Evolutionary conservation across 2,329 filamentous ascomycete genomes (phyloP).

Genomic region (Meredithiella fracta): DNA sequence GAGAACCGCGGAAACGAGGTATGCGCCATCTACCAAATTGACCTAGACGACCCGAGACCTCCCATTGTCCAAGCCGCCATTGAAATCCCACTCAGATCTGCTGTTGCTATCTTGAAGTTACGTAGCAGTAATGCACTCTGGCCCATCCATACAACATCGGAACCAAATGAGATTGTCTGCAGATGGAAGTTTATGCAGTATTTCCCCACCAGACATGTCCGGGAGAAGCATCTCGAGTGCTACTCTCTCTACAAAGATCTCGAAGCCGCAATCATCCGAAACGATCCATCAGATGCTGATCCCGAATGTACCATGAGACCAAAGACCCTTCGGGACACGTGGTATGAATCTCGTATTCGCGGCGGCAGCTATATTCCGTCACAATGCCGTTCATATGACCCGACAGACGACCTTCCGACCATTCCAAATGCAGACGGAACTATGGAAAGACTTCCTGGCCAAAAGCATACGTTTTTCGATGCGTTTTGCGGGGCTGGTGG

Average conservation of each 20-base stretch:
- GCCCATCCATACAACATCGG: conserved; percentile 22
- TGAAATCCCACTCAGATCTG: conserved; percentile 25
- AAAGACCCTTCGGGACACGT: conserved; percentile 21
- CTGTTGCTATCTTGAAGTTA: conserved; percentile 28
- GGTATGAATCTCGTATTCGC: conserved; percentile 16
- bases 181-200: conserved; percentile 31
- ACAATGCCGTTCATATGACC: neutral
- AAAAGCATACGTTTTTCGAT: conserved; percentile 52
- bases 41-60: conserved; percentile 21
- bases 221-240: conserved; percentile 11
- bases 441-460: conserved; percentile 17
- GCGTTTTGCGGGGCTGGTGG: conserved; percentile 60
- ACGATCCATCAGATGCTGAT: conserved; percentile 21
- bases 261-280: conserved; percentile 22
- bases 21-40: conserved; percentile 26
- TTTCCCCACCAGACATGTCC: conserved; percentile 16
- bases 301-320: conserved; percentile 20
- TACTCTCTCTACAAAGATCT: conserved; percentile 20
- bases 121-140: conserved; percentile 39
- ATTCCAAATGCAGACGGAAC: neutral
- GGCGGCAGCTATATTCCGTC: conserved; percentile 12
- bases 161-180: conserved; percentile 29
- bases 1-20: conserved; percentile 26
- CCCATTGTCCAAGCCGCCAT: conserved; percentile 24
- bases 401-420: neutral